These are phyloP conservation scores for Erysimum cheiri DNA, from an alignment of 441 rosid genomes.

Conservation along the genomic window DNA sequence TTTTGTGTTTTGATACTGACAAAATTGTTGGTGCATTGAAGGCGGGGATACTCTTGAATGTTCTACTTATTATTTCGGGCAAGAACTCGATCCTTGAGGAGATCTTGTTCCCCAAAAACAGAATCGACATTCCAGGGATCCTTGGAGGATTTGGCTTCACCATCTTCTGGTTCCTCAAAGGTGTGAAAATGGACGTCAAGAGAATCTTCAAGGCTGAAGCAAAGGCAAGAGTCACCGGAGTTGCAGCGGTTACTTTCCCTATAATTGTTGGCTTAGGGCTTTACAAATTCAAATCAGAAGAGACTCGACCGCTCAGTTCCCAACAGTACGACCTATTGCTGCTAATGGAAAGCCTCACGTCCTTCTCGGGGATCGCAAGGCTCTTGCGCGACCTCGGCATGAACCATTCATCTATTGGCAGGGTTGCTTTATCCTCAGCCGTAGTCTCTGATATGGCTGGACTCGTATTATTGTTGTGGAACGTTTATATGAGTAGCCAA, in stretches of 20 bases:
- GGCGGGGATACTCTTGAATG: conserved; percentile 39
- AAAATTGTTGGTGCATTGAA: conserved; percentile 10
- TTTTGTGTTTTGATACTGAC: conserved; percentile 1
- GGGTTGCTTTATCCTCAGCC: conserved; percentile 54
- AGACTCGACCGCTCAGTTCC: not conserved
- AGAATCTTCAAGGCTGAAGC: conserved; percentile 41
- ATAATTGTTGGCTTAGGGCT: not conserved
- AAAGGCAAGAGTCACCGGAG: conserved; percentile 49
- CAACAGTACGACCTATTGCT: not conserved
- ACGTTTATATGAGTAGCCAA: not conserved
- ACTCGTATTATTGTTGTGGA: not conserved
- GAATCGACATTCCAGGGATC: conserved; percentile 40
- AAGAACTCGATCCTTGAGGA: not conserved
- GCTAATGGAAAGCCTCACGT: conserved; percentile 42
- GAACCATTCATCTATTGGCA: conserved; percentile 65
- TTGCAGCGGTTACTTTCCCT: conserved; percentile 44
- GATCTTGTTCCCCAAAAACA: conserved; percentile 19
- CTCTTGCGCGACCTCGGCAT: conserved; percentile 62
- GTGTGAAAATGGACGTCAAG: conserved; percentile 60
- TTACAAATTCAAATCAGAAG: not conserved
- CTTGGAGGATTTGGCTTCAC: conserved; percentile 49
- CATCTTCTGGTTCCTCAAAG: conserved; percentile 57
- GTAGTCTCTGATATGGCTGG: conserved; percentile 44
- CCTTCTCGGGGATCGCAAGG: conserved; percentile 56
- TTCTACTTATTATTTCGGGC: not conserved